Evolutionary conservation across 2,329 filamentous ascomycete species (phyloP), one percentile per base, ranked within the genome.

Genomic region (Fusarium compactum): DNA sequence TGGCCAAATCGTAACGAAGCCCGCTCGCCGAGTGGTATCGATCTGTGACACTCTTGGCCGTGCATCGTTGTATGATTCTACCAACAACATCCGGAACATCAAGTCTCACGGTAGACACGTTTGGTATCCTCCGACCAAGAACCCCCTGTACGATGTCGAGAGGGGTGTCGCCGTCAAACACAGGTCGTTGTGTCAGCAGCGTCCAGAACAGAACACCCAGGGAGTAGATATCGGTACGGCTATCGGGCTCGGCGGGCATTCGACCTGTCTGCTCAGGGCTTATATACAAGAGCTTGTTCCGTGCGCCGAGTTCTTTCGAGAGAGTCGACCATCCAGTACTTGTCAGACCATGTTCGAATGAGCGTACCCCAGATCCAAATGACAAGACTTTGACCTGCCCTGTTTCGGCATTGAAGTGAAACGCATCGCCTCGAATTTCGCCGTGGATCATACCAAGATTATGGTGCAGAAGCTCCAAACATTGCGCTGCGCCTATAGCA

Each of bases 221-320:
- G 1, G 93, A 95, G 82, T 98, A 98, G 32, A 98, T 97, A 79
- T 98, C 95, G 18, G 95, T 98, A 43, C 95, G 89, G 45, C 89
- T 93, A 80, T 98, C 95, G 2, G 95, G 95, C 78, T 98, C 95
- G 6, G 93, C 94, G 5, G 94, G 93, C 87, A 98, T 92, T 22
- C 95, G 90, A 16, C 95, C 95, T 4, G 95, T 98, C 82, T 98
- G 95, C 78, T 98, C 95, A 0, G 95, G 95, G 48, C 94, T 95
- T 77, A 98, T 97, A 77, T 94, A 98, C 54, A 95, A 89, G 22
- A 98, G 84, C 80, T 97, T 97, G 77, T 95, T 91, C 80, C 94
- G 94, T 43, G 94, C 93, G 4, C 95, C 95, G 10, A 94, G 82
- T 78, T 98, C 93, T 64, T 92, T 91, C 15, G 93, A 95, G 12